These are phyloP conservation scores for Croton laevigatus DNA, from an alignment of 441 rosid species.

Conservation along the genomic window DNA sequence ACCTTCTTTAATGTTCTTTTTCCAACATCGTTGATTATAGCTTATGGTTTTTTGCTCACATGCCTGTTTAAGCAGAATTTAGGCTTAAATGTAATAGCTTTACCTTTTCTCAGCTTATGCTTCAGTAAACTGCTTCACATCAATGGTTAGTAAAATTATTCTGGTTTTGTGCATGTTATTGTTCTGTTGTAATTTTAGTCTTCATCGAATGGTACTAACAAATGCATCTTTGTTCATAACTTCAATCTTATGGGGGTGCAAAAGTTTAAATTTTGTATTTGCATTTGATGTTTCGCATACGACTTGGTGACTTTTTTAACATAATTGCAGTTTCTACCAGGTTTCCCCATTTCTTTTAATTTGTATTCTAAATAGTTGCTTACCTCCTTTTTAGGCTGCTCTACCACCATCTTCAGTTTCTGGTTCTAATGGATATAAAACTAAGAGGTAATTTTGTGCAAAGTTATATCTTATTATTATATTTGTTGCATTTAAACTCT, in stretches of 20 bases:
- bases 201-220: background rate
- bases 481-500: background rate
- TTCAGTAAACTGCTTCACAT: background rate
- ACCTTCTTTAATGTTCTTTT: background rate
- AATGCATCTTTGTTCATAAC: background rate
- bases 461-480: background rate
- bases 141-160: background rate
- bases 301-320: background rate
- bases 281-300: constrained; percentile 11
- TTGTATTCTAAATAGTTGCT: constrained; percentile 8
- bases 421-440: constrained; percentile 51
- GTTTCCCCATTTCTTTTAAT: constrained; percentile 13
- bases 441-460: constrained; percentile 40
- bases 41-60: background rate
- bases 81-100: background rate
- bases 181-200: background rate
- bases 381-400: constrained; percentile 41
- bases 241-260: background rate
- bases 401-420: constrained; percentile 44
- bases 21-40: background rate
- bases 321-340: background rate
- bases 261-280: background rate
- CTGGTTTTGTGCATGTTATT: background rate
- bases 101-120: background rate
- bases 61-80: background rate